phyloP scores from a whole-genome alignment of 23 red algal genomes.

The Gracilariopsis chorda region DNA sequence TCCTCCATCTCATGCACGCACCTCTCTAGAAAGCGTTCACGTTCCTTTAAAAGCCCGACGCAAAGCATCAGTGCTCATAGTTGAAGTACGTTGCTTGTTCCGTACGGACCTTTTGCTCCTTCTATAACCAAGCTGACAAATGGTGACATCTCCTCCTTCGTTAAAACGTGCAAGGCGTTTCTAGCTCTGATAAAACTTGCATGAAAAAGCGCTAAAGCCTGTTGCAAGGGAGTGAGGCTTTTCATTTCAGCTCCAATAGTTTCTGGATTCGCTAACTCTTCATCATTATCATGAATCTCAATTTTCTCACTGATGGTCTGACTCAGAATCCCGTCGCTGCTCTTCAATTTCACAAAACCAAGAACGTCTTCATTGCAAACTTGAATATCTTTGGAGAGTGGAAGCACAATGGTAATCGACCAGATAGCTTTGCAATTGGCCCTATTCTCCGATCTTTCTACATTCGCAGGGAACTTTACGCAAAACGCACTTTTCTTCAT shows the following conservation, averaged over 20 bases:
- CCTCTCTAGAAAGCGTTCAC: conserved; percentile 76
- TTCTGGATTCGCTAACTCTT: no score
- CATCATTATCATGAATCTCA: background rate
- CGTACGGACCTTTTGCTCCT: background rate
- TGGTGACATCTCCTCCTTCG: conserved; percentile 15
- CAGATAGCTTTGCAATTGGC: no score
- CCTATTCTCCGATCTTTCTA: no score
- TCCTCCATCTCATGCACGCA: conserved; percentile 76
- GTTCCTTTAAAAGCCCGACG: conserved; percentile 19
- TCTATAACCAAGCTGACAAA: conserved; percentile 23
- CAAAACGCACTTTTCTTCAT: no score
- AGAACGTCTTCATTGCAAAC: conserved; percentile 76
- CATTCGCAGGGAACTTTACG: no score
- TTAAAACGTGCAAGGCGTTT: conserved; percentile 6
- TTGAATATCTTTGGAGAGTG: conserved; percentile 49
- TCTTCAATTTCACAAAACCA: conserved; percentile 41
- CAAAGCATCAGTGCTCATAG: conserved; percentile 54
- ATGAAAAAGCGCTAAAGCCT: background rate
- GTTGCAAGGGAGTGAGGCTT: conserved; percentile 26
- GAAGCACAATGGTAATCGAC: no score
- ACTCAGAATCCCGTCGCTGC: background rate
- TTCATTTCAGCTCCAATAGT: background rate
- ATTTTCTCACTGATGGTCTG: background rate
- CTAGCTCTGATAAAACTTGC: background rate
- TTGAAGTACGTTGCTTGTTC: conserved; percentile 33